Conservation (phyloP, 148 eudicot species). For the Fagopyrum esculentum region DNA sequence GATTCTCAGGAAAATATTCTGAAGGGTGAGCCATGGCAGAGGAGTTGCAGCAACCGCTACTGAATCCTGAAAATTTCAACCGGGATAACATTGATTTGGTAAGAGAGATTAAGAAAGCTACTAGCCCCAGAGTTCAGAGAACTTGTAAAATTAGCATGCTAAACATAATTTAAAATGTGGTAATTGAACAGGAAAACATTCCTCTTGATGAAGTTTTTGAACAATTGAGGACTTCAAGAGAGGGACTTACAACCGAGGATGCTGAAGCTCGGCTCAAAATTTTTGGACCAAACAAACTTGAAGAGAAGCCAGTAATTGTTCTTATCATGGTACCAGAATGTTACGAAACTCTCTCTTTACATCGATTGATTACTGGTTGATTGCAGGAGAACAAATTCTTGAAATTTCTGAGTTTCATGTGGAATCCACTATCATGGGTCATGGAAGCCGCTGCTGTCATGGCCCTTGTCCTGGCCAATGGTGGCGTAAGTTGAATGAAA, state of each 20-base stretch:
- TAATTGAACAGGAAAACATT: slow-evolving; percentile 41
- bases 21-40: slow-evolving; percentile 42
- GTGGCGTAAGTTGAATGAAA: slow-evolving; percentile 45
- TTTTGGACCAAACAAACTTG: slow-evolving; percentile 72
- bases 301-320: slow-evolving; percentile 53
- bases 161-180: not conserved
- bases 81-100: slow-evolving; percentile 70
- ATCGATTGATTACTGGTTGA: not conserved
- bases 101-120: slow-evolving; percentile 14
- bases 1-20: slow-evolving; percentile 12
- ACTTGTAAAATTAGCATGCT: not conserved
- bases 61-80: slow-evolving; percentile 48
- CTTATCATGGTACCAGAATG: not conserved
- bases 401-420: slow-evolving; percentile 78
- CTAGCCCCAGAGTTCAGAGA: not conserved
- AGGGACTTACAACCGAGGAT: slow-evolving; percentile 50
- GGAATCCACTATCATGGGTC: slow-evolving; percentile 82
- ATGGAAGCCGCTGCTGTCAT: slow-evolving; percentile 84
- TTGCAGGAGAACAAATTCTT: slow-evolving; percentile 68
- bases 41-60: slow-evolving; percentile 44
- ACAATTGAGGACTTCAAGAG: slow-evolving; percentile 39
- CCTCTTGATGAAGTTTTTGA: slow-evolving; percentile 61
- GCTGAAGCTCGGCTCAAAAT: slow-evolving; percentile 48
- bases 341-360: not conserved
- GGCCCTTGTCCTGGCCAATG: slow-evolving; percentile 74